Evolutionary conservation across 257 asterid genomes (phyloP).

Genomic region (Phtheirospermum japonicum): DNA sequence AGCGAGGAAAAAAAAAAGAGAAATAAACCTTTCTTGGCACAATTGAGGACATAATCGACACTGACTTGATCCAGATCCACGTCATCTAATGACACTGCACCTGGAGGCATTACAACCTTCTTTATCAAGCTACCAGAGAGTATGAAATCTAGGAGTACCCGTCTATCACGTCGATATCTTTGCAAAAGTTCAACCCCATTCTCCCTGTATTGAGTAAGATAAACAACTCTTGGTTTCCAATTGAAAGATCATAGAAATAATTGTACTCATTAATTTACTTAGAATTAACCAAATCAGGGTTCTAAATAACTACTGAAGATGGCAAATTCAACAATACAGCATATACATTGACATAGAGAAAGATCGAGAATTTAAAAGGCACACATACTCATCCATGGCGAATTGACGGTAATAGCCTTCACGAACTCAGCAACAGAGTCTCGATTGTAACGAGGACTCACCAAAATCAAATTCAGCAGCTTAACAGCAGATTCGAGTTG

Average conservation of each 20-base stretch:
- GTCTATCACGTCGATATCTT: constrained; percentile 86
- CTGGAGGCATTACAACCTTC: constrained; percentile 98
- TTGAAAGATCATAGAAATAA: background rate
- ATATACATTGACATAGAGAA: constrained; percentile 11
- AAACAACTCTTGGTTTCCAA: constrained; percentile 23
- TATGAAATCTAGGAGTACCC: constrained; percentile 72
- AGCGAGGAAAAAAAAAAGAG: constrained; percentile 3
- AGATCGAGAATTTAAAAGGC: constrained; percentile 21
- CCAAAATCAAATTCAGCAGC: constrained; percentile 8
- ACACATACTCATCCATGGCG: constrained; percentile 58
- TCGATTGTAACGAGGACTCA: constrained; percentile 6
- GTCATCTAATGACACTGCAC: constrained; percentile 93
- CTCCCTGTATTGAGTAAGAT: constrained; percentile 51
- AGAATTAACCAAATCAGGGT: constrained; percentile 15
- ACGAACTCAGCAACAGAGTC: constrained; percentile 30
- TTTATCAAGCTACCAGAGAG: constrained; percentile 83
- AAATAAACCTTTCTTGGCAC: constrained; percentile 74
- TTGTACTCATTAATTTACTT: constrained; percentile 13
- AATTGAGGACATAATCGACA: constrained; percentile 76
- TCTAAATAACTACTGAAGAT: background rate
- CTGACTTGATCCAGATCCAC: constrained; percentile 99
- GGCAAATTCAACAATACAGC: constrained; percentile 18
- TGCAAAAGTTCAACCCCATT: constrained; percentile 70
- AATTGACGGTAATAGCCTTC: constrained; percentile 25
- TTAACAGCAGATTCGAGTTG: constrained; percentile 26